Evolutionary conservation across 495 filamentous ascomycete genomes (phyloP).

Genomic region (Annulohypoxylon bovei): DNA sequence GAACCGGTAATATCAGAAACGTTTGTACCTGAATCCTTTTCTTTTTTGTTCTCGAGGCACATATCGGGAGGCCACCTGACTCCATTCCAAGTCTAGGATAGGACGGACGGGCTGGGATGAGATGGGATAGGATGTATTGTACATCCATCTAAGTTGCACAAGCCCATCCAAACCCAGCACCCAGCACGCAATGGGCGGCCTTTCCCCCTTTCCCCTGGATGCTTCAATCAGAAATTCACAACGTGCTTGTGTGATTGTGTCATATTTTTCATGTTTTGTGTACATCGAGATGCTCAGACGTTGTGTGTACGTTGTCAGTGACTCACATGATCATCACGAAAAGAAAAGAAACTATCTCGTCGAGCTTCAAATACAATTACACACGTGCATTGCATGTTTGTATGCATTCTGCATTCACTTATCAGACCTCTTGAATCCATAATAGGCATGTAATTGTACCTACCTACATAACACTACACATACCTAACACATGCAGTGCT

Average conservation of each 20-base stretch:
- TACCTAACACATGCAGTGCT: neutral
- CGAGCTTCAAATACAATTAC: neutral
- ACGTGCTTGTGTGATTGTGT: constrained; percentile 33
- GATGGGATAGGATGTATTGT: neutral
- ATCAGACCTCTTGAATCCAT: neutral
- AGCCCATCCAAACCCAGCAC: neutral
- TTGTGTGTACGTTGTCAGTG: neutral
- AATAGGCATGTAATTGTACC: neutral
- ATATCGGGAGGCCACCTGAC: constrained; percentile 32
- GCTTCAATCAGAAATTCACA: constrained; percentile 23
- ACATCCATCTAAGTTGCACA: constrained; percentile 16
- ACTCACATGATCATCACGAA: constrained; percentile 17
- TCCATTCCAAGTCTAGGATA: constrained; percentile 11
- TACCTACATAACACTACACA: neutral
- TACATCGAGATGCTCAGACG: neutral
- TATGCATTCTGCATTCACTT: neutral
- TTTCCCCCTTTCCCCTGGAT: constrained; percentile 20
- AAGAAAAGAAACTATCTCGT: neutral
- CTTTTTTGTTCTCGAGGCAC: constrained; percentile 16
- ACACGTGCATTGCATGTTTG: neutral
- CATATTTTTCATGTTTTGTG: constrained; percentile 29
- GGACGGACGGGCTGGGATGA: neutral
- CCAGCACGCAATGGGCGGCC: constrained; percentile 34
- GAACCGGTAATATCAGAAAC: constrained; percentile 11
- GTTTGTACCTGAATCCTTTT: constrained; percentile 1